A percentile compares a stretch with the other conserved stretches of the same genome.
phyloP scores from a whole-genome alignment of 2,329 filamentous ascomycete species.

The Fusarium longipes region DNA sequence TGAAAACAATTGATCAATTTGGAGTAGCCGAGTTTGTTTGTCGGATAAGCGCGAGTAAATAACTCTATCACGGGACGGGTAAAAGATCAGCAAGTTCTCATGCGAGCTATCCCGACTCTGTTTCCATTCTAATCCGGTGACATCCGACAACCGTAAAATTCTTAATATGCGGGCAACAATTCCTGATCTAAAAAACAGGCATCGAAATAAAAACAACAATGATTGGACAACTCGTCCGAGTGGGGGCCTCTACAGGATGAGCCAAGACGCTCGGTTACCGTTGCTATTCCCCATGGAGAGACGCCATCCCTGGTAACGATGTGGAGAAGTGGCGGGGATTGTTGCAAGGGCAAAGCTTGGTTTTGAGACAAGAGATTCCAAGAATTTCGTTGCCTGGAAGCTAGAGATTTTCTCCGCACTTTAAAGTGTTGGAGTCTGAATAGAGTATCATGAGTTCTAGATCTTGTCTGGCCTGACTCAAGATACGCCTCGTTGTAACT shows the following conservation, averaged over 20 bases:
- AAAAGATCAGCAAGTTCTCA: background rate
- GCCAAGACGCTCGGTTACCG: conserved; percentile 20
- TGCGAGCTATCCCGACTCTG: background rate
- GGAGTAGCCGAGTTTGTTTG: background rate
- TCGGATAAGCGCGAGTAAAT: background rate
- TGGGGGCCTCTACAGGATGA: conserved; percentile 4
- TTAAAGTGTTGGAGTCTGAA: too few species aligned
- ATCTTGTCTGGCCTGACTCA: background rate
- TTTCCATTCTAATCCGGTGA: background rate
- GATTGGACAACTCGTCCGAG: background rate
- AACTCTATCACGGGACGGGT: background rate
- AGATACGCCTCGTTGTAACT: background rate
- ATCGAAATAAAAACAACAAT: conserved; percentile 18
- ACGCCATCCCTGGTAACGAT: conserved; percentile 1
- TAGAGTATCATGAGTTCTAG: too few species aligned
- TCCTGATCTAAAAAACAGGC: conserved; percentile 29
- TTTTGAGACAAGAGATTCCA: background rate
- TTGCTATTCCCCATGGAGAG: background rate
- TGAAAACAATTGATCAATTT: background rate
- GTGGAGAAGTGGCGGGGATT: conserved; percentile 25
- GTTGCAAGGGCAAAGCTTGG: conserved; percentile 16
- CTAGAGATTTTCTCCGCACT: conserved; percentile 18
- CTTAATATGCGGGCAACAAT: conserved; percentile 2
- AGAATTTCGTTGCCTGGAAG: conserved; percentile 28
- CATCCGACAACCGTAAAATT: background rate